Percentiles rank a stretch among this genome's conserved stretches.
These are phyloP conservation scores for Pezicula radicicola DNA, from an alignment of 2,329 filamentous ascomycete species.

Conservation along the genomic window DNA sequence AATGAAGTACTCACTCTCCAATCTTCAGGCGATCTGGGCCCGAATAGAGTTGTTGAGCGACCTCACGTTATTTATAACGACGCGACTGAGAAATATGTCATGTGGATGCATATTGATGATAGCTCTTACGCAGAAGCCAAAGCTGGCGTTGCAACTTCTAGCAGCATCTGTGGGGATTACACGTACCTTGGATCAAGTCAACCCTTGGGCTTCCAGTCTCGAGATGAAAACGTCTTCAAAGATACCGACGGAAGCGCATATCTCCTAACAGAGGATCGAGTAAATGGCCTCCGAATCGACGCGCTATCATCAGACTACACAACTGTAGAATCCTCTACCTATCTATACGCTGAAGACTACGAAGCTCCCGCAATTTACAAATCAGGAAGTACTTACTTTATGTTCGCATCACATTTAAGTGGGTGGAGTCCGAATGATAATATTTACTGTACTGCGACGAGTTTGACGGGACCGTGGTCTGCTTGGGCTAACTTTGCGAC, in stretches of 20 bases:
- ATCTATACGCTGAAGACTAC: constrained; percentile 44
- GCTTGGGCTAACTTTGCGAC: constrained; percentile 57
- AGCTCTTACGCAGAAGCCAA: constrained; percentile 60
- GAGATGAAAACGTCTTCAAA: constrained; percentile 29
- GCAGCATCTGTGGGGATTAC: constrained; percentile 60
- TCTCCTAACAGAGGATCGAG: constrained; percentile 58
- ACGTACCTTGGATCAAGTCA: constrained; percentile 35
- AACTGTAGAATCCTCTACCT: constrained; percentile 44
- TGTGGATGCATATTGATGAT: constrained; percentile 67
- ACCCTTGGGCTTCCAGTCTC: constrained; percentile 28
- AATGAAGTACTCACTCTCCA: constrained; percentile 55
- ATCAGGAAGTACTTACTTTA: constrained; percentile 56
- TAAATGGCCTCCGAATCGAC: constrained; percentile 55
- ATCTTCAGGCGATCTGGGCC: constrained; percentile 53
- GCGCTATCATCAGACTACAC: constrained; percentile 55
- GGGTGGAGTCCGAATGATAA: constrained; percentile 58
- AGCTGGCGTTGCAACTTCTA: constrained; percentile 59
- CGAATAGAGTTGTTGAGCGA: constrained; percentile 60
- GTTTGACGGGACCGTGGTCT: constrained; percentile 58
- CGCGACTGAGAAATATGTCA: constrained; percentile 60
- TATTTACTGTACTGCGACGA: constrained; percentile 56
- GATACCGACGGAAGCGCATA: constrained; percentile 61
- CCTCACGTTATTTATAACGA: constrained; percentile 69
- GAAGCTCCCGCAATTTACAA: constrained; percentile 65
- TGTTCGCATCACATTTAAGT: constrained; percentile 58